These are phyloP conservation scores for Sporothrix protearum DNA, from an alignment of 2,329 filamentous ascomycete genomes.

Conservation along the genomic window DNA sequence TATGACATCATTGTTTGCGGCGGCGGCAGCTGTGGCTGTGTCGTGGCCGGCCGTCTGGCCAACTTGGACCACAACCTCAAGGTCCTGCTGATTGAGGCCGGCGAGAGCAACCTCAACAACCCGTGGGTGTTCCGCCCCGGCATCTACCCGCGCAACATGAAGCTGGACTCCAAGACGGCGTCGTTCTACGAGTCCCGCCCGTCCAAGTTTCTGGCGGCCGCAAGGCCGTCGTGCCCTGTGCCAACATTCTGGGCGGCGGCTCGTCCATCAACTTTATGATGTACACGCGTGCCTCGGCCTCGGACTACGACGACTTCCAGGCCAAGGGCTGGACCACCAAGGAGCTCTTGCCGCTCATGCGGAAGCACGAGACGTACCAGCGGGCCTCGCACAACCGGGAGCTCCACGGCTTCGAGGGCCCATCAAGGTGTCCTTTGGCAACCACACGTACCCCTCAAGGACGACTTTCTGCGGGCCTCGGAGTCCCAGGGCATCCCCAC, in stretches of 20 bases:
- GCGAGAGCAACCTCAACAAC: slow-evolving; percentile 72
- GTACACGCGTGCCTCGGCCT: slow-evolving; percentile 69
- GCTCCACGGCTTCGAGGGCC: slow-evolving; percentile 75
- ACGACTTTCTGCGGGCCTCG: slow-evolving; percentile 70
- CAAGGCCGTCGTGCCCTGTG: slow-evolving; percentile 69
- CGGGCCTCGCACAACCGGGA: slow-evolving; percentile 61
- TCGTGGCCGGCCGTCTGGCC: slow-evolving; percentile 60
- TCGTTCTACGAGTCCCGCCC: slow-evolving; percentile 77
- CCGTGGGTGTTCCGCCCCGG: slow-evolving; percentile 73
- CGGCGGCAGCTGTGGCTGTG: slow-evolving; percentile 64
- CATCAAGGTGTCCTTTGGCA: slow-evolving; percentile 78
- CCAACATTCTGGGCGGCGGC: slow-evolving; percentile 67
- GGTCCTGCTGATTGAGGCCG: slow-evolving; percentile 67
- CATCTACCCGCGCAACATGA: slow-evolving; percentile 75
- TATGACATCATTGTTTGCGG: slow-evolving; percentile 78
- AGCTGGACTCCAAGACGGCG: slow-evolving; percentile 75
- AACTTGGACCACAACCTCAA: slow-evolving; percentile 71
- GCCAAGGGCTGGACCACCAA: slow-evolving; percentile 76
- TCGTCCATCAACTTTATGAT: slow-evolving; percentile 79
- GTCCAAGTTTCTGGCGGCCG: slow-evolving; percentile 68
- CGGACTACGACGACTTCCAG: slow-evolving; percentile 75
- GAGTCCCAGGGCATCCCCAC: slow-evolving; percentile 72
- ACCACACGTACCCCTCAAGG: slow-evolving; percentile 78
- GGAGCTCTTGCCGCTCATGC: slow-evolving; percentile 72
- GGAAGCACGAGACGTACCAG: slow-evolving; percentile 77